Conservation (phyloP, 1,139 yeast genomes). For the Tardiomyces blankii region DNA sequence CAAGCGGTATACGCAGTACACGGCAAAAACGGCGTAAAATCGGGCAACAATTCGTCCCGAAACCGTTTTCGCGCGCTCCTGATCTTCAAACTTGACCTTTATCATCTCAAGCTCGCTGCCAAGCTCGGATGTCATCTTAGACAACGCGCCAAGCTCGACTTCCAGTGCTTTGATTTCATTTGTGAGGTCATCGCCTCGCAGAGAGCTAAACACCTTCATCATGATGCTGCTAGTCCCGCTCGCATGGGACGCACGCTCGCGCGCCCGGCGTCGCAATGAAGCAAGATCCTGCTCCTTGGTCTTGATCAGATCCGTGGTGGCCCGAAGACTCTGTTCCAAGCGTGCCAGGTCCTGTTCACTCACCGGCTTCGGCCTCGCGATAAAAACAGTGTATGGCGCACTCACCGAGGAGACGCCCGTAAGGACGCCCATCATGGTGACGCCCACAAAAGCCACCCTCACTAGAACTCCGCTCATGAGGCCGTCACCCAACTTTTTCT, state of each 20-base stretch:
- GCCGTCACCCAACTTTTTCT: conserved; percentile 4
- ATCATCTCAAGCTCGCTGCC: conserved; percentile 21
- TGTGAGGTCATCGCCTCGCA: conserved; percentile 30
- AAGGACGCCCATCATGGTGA: conserved; percentile 56
- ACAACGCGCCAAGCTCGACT: conserved; percentile 61
- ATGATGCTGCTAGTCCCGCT: conserved; percentile 17
- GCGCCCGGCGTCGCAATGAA: conserved; percentile 2
- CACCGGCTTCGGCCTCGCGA: conserved; percentile 18
- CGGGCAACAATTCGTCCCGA: conserved; percentile 20
- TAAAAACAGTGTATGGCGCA: conserved; percentile 41
- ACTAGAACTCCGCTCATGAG: conserved; percentile 32
- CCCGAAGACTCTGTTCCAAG: conserved; percentile 25
- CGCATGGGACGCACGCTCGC: background rate
- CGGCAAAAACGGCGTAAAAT: conserved; percentile 33
- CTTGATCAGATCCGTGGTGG: conserved; percentile 25
- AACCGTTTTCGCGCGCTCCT: conserved; percentile 20
- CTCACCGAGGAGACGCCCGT: conserved; percentile 70
- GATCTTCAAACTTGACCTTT: conserved; percentile 17
- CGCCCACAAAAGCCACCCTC: conserved; percentile 59
- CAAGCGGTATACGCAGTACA: conserved; percentile 57
- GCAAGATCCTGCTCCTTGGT: conserved; percentile 17
- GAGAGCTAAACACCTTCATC: conserved; percentile 16
- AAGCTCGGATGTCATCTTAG: conserved; percentile 29
- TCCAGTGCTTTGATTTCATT: conserved; percentile 55
- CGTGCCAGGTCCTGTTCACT: conserved; percentile 25